Evolutionary conservation across 805 yeast genomes (phyloP), one percentile per base, ranked within the genome.

Genomic region (Candida peoriensis): DNA sequence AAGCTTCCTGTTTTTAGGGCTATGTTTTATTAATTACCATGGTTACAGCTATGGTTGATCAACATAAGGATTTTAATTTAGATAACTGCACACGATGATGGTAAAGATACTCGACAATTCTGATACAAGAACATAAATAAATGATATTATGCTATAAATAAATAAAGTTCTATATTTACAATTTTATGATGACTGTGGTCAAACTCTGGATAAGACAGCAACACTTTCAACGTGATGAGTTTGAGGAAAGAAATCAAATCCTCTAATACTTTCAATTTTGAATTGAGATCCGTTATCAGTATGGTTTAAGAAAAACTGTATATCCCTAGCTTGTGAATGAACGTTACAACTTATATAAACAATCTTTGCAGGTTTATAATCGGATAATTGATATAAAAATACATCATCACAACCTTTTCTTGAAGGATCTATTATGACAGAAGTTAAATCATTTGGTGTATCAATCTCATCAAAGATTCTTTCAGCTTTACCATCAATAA

Each of bases 271-370:
- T 46, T 86, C 95, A 30, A 93, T 72, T 38, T 63, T 64, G 63
- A 87, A 93, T 25, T 70, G 53, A 7, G 55, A 47, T 4, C 93
- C 93, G 45, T 76, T 57, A 23, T 63, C 68, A 8, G 90, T 79
- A 24, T 78, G 70, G 42, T 71, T 74, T 37, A 89, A 58, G 52
- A 93, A 84, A 66, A 78, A 88, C 47, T 86, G 90, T 30, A 93
- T 57, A 57, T 93, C 98, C 49, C 97, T 70, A 5, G 97, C 97
- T 61, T 93, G 98, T 14, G 96, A 86, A 63, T 90, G 97, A 32
- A 93, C 98, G 55, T 93, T 93, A 68, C 98, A 93, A 42, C 96
- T 86, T 38, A 93, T 84, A 61, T 93, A 93, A n/a, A 93, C 94
- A 36, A 93, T 77, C 48, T 79, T 78, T 12, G 82, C 82, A 3